These are phyloP conservation scores for Phyllosticta paracitricarpa DNA, from an alignment of 2,329 filamentous ascomycete genomes.

Conservation along the genomic window DNA sequence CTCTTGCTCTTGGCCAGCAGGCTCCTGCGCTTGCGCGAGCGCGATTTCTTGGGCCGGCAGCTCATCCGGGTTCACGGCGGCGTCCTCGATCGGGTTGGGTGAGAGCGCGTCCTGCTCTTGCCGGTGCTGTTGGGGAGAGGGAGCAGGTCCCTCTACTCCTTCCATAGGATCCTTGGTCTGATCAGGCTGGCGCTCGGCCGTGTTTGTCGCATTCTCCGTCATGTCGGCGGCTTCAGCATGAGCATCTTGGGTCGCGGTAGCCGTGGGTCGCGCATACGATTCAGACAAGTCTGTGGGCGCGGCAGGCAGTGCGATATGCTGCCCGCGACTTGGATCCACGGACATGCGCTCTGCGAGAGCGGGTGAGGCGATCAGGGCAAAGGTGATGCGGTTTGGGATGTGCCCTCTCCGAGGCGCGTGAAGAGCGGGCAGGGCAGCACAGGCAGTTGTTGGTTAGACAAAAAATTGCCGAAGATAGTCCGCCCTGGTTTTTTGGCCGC, in stretches of 20 bases:
- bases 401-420: not conserved
- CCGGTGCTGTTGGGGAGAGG: not conserved
- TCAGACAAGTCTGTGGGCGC: not conserved
- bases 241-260: constrained; percentile 11
- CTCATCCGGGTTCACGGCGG: not conserved
- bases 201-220: constrained; percentile 9
- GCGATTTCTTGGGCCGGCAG: constrained; percentile 2
- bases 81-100: not conserved
- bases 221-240: constrained; percentile 11
- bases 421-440: not conserved
- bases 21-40: not conserved
- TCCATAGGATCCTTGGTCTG: constrained; percentile 1
- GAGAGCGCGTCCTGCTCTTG: not conserved
- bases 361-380: not conserved
- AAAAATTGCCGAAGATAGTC: not conserved
- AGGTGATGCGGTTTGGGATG: not conserved
- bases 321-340: not conserved
- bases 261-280: constrained; percentile 6
- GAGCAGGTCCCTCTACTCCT: not conserved
- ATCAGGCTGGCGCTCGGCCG: not conserved
- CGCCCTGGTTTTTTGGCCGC: not conserved
- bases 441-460: no score
- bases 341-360: not conserved
- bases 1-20: not conserved
- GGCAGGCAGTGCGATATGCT: not conserved